These are phyloP conservation scores for Boletus rubroflammeus DNA, from an alignment of 768 basidiomycete species.

Conservation along the genomic window DNA sequence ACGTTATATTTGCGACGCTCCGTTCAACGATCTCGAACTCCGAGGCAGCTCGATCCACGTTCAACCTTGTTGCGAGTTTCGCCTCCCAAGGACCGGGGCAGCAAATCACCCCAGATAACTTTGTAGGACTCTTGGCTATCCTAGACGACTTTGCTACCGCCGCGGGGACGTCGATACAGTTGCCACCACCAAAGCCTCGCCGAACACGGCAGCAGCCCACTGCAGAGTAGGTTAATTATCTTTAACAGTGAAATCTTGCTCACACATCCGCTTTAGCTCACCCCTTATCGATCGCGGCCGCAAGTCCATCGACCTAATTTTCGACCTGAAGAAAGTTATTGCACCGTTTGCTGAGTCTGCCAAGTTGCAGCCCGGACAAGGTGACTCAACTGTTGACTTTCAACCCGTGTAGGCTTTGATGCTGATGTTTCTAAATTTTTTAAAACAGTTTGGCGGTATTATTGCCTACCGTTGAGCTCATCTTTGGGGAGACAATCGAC, in stretches of 20 bases:
- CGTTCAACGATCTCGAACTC: constrained; percentile 82
- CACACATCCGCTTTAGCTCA: constrained; percentile 44
- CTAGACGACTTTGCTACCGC: constrained; percentile 83
- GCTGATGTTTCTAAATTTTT: constrained; percentile 20
- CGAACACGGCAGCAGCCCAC: constrained; percentile 47
- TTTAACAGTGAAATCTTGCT: neutral
- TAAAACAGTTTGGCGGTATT: constrained; percentile 66
- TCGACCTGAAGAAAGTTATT: constrained; percentile 66
- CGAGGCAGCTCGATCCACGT: constrained; percentile 82
- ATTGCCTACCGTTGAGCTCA: constrained; percentile 69
- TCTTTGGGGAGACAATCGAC: constrained; percentile 78
- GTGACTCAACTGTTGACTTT: constrained; percentile 15
- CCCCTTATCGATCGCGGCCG: constrained; percentile 77
- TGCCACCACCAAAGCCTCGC: constrained; percentile 51
- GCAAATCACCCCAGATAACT: constrained; percentile 72
- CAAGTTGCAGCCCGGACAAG: constrained; percentile 35
- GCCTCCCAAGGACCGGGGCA: constrained; percentile 57
- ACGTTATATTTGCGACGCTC: constrained; percentile 82
- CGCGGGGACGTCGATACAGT: constrained; percentile 62
- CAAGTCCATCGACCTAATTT: constrained; percentile 77
- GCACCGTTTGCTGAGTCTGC: constrained; percentile 51
- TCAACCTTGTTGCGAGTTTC: constrained; percentile 72
- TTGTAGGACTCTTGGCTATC: constrained; percentile 70
- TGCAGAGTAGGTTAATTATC: constrained; percentile 43
- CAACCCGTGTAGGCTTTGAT: neutral